Evolutionary conservation across 768 basidiomycete species (phyloP), one percentile per base, ranked within the genome.

Genomic region (Albatrellus ellisii): DNA sequence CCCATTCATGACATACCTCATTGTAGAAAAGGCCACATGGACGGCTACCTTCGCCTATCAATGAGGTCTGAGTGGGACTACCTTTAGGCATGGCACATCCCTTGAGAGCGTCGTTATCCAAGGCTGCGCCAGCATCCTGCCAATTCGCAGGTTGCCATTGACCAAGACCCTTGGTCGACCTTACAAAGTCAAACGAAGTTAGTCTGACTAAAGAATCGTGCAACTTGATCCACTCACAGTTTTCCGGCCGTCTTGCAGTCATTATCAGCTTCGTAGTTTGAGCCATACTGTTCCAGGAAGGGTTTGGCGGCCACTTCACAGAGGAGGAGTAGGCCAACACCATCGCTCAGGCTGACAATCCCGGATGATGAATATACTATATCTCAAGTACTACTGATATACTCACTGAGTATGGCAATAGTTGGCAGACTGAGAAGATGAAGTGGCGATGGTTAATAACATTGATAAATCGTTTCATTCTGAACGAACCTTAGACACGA

Each of bases 71-170:
- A 22, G 17, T 21, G 12, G 20, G 35, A 9, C 58, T 58, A 6
- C 74, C 73, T 39, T 73, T 69, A n/a, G 76, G 76, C 76, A 79
- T 77, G 27, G 65, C 56, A 43, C 70, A 72, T 14, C 75, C 75
- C 27, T 60, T 52, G 18, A 79, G 62, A 15, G 64, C 72, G 6
- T 64, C 59, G 49, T 75, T 62, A 25, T 60, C 65, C 8, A 75
- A 56, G 1, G 67, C 67, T 29, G 54, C 56, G 21, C 73, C 75
- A 0, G 74, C 75, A 53, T 77, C 76, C 51, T 76, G 68, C 76
- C 76, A 79, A 9, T 64, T 59, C 0, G 47, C 57, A 6, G 74
- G 76, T 49, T 73, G 73, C 9, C 60, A 67, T 26, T 56, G 58
- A 11, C 76, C 76, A 5, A 75, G 39, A 42, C 76, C 76, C 46